A percentile compares a stretch with the other conserved stretches of the same genome.
Evolutionary conservation across 1,139 yeast species (phyloP).

Genomic region (Yamadazyma oceani): DNA sequence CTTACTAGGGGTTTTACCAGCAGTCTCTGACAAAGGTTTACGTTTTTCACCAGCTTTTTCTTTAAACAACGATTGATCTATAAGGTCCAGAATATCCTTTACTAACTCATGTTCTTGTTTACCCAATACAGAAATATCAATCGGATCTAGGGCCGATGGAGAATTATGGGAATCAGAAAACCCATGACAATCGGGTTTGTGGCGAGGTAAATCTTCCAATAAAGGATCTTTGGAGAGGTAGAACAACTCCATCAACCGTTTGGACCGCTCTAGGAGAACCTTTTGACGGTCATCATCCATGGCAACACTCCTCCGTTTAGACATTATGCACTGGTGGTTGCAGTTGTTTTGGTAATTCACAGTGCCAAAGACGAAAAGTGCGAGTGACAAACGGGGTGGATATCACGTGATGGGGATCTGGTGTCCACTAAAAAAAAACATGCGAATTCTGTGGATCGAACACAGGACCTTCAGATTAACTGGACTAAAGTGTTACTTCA

Average conservation of each 20-base stretch:
- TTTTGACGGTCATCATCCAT: background rate
- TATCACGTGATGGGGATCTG: constrained; percentile 15
- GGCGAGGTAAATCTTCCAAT: constrained; percentile 12
- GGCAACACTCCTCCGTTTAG: constrained; percentile 1
- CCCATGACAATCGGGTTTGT: constrained; percentile 8
- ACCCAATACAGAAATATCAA: constrained; percentile 13
- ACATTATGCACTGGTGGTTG: constrained; percentile 3
- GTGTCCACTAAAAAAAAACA: constrained; percentile 10
- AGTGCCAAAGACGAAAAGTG: constrained; percentile 2
- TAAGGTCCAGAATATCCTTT: constrained; percentile 4
- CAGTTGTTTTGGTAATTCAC: background rate
- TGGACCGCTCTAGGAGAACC: constrained; percentile 8
- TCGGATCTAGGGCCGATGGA: constrained; percentile 1
- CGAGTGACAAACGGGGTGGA: constrained; percentile 17
- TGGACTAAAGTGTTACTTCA: constrained; percentile 41
- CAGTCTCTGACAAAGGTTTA: background rate
- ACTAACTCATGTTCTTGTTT: constrained; percentile 7
- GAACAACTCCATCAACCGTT: constrained; percentile 15
- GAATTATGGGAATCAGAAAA: constrained; percentile 9
- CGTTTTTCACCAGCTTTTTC: constrained; percentile 6
- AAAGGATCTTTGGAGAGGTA: constrained; percentile 16
- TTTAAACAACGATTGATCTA: constrained; percentile 9
- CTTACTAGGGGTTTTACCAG: constrained; percentile 4
- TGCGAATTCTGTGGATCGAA: constrained; percentile 57
- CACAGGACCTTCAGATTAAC: constrained; percentile 56